phyloP scores from a whole-genome alignment of 371 early-diverging fungal genomes.

The Mortierella sp. region DNA sequence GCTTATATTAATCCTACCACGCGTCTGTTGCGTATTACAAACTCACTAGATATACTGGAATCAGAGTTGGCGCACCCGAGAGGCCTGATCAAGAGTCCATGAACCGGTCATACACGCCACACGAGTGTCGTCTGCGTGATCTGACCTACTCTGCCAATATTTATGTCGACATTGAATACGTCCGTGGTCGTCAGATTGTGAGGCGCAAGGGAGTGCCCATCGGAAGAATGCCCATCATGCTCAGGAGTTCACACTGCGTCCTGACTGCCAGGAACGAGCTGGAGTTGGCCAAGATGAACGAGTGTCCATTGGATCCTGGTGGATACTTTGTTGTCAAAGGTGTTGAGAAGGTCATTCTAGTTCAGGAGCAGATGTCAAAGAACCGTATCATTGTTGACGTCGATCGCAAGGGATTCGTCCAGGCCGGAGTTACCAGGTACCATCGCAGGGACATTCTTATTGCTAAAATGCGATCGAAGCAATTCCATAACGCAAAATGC shows the following conservation, averaged over 20 bases:
- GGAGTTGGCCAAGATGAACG: constrained; percentile 89
- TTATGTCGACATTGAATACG: constrained; percentile 98
- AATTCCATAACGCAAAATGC: neutral
- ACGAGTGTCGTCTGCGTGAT: constrained; percentile 99
- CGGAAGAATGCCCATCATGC: constrained; percentile 99
- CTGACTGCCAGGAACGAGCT: constrained; percentile 84
- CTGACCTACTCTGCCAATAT: constrained; percentile 98
- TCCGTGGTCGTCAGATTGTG: constrained; percentile 90
- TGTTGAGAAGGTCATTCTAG: constrained; percentile 99
- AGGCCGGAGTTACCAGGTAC: constrained; percentile 85
- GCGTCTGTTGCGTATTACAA: neutral
- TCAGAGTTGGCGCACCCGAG: constrained; percentile 92
- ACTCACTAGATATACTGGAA: constrained; percentile 86
- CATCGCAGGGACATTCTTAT: neutral
- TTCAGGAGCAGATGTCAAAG: constrained; percentile 99
- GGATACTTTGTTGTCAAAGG: constrained; percentile 99
- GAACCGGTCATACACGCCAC: constrained; percentile 90
- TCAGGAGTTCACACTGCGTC: constrained; percentile 93
- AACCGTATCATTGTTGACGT: constrained; percentile 99
- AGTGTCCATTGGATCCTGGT: constrained; percentile 99
- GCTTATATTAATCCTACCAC: constrained; percentile 24
- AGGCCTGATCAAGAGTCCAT: constrained; percentile 84
- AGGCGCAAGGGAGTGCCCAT: constrained; percentile 91
- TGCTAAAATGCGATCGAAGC: no score
- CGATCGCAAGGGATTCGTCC: constrained; percentile 89